Evolutionary conservation across 2,329 filamentous ascomycete species (phyloP), one percentile per base, ranked within the genome.

Genomic region (Nigrospora sphaerica): DNA sequence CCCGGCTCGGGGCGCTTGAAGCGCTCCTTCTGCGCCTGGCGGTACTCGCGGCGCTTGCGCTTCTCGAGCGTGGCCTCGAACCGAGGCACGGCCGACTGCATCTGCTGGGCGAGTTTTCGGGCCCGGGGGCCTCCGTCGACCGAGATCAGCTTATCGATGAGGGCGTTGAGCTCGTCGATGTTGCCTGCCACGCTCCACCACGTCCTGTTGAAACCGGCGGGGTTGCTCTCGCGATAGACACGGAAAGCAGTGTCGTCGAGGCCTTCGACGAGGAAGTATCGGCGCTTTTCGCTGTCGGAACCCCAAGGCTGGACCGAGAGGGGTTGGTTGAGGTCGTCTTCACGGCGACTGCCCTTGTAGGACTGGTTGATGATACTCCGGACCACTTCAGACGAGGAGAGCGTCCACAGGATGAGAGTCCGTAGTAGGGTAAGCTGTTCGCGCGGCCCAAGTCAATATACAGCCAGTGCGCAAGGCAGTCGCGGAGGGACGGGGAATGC

Each of bases 1-100:
- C 90, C 90, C 11, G 86, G 85, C 56, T 95, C 91, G 6, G 90
- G 89, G 6, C 90, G 81, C 54, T 86, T 79, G 68, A 97, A 97
- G 49, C 87, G 85, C 50, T 92, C 88, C 61, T 92, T 92, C 52
- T 88, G 88, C 57, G 82, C 77, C 61, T 88, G 80, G 14, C 93
- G 85, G 60, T 98, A 97, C 59, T 98, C 93, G 48, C 93, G 86
- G 39, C 91, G 86, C 66, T 85, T 89, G 46, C 93, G 88, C 78
- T 96, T 97, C 87, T 95, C 90, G 67, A 97, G 91, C 6, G 89
- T 91, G 33, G 86, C 88, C 65, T 97, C 92, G 56, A 98, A 96
- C 32, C 90, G 83, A 32, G 91, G 88, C 32, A 97, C 80, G 12
- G 90, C 91, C 44, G 81, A 78, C 33, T 76, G 66, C 58, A 98